Evolutionary conservation across 306 rosid species (phyloP), one percentile per base, ranked within the genome.

Genomic region (Acacia crassicarpa): DNA sequence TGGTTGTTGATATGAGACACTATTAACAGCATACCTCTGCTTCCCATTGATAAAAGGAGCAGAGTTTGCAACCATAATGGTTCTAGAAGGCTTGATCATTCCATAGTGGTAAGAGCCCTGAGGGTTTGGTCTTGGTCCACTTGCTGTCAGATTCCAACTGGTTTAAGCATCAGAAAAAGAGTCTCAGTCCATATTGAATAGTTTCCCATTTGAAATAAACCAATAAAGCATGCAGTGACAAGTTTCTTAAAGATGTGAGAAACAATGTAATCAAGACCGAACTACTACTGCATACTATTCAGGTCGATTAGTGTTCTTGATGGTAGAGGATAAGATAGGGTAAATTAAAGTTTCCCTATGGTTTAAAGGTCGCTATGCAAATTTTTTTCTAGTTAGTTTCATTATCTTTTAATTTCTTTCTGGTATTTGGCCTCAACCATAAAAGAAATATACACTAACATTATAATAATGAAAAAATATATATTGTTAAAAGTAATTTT

Each of bases 81-180:
- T 95, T 67, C 92, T 86, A 35, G 79, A 84, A 0, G 98, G 94
- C 9, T 87, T 87, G 84, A 95, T 92, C 91, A 90, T 35, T 54
- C 99, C 99, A 68, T 95, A 95, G 85, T 85, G 95, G 90, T 95
- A 95, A 19, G 99, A 95, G 56, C 99, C 99, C 85, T 95, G 99
- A 27, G 99, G 99, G 68, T 95, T 95, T 22, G 99, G 99, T 79
- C 99, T 92, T 23, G 99, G 99, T 35, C 99, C 99, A 71, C 99
- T 95, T 16, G 99, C 99, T 23, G 98, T 91, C 82, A 93, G 88
- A 70, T 95, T 92, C 93, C 94, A 79, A 9, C 98, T 93, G 92
- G 74, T 84, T 78, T 16, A 9, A 75, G 75, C 48, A 20, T 20
- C 80, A 82, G 63, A 25, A 69, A 33, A 79, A 79, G 0, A 69